Base-by-base conservation (phyloP, 768 basidiomycete species). In the Serendipita sp. region DNA sequence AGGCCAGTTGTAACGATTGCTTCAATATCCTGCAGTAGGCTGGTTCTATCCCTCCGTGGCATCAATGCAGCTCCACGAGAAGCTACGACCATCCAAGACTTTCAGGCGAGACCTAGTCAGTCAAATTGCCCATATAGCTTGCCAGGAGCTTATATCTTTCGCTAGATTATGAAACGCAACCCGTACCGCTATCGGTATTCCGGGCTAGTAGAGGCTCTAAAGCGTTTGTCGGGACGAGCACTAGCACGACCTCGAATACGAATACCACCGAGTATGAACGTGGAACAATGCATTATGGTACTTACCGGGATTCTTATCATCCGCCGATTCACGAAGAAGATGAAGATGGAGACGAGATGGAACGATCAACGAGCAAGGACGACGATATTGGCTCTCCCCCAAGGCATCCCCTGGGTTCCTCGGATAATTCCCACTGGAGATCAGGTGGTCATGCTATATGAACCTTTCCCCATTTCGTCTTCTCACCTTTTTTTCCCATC, bases 1-100 rank as follows among this genome's bases (percentile, higher is more conserved):
- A 60, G 56, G n/a, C 56, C 34, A 10, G 56, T 60, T 10, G 56
- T 60, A n/a, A 8, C 56, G 10, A 37, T 60, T 8, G 56, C 56
- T 4, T 60, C 56, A 28, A 35, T 60, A n/a, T 24, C 56, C 8
- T 60, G 56, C 34, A 60, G 37, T 32, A 24, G 56, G 8, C 56
- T 60, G 24, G 56, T 60, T 37, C 56, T 60, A 32, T 60, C 56
- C 10, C 56, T 60, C 30, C 56, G 56, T 60, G 56, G 56, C 10
- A 60, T 60, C 28, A 28, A 60, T n/a, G 18, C 30, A 4, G 34
- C 56, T 30, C 56, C 56, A 28, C 28, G 35, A 10, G 30, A 60
- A 60, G 37, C 35, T 11, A 24, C 56, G 18, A 60, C 56, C 28
- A 60, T 60, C 10, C 56, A 60, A n/a, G 56, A 60, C 35, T 60